phyloP scores from a whole-genome alignment of 768 basidiomycete genomes.

The Myochromella boudieri region DNA sequence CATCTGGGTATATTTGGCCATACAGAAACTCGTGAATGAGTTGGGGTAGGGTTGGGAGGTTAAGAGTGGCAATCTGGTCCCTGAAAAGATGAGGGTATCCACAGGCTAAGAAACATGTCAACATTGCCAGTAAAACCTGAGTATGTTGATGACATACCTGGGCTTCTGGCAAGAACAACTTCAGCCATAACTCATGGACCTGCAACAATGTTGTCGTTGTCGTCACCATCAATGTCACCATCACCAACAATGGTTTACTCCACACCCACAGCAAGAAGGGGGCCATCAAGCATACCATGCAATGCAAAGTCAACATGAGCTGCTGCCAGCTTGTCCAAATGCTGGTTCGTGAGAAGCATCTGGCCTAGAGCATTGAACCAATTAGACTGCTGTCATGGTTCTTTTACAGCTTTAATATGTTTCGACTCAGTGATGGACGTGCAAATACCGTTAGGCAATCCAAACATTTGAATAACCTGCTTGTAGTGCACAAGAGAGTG shows the following conservation, averaged over 20 bases:
- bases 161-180: background rate
- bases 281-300: slow-evolving; percentile 2
- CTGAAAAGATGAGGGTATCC: background rate
- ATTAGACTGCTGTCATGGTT: slow-evolving; percentile 21
- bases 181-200: background rate
- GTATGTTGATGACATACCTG: slow-evolving; percentile 2
- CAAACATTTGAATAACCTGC: too few relatives aligned
- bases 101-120: slow-evolving; percentile 1
- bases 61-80: too few relatives aligned
- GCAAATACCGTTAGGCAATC: too few relatives aligned
- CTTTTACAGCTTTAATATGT: too few relatives aligned
- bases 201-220: background rate
- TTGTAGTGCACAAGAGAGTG: too few relatives aligned
- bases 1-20: too few relatives aligned
- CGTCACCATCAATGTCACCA: background rate
- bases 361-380: slow-evolving; percentile 18
- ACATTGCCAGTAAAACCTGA: background rate
- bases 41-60: too few relatives aligned
- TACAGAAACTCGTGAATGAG: too few relatives aligned
- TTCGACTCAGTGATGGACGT: slow-evolving; percentile 16
- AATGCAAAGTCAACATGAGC: slow-evolving; percentile 4
- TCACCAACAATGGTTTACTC: too few relatives aligned
- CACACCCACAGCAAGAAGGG: too few relatives aligned
- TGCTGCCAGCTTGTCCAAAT: slow-evolving; percentile 16
- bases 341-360: slow-evolving; percentile 21